Evolutionary conservation across 2,329 filamentous ascomycete species (phyloP).

Genomic region (Thelonectria rubi): DNA sequence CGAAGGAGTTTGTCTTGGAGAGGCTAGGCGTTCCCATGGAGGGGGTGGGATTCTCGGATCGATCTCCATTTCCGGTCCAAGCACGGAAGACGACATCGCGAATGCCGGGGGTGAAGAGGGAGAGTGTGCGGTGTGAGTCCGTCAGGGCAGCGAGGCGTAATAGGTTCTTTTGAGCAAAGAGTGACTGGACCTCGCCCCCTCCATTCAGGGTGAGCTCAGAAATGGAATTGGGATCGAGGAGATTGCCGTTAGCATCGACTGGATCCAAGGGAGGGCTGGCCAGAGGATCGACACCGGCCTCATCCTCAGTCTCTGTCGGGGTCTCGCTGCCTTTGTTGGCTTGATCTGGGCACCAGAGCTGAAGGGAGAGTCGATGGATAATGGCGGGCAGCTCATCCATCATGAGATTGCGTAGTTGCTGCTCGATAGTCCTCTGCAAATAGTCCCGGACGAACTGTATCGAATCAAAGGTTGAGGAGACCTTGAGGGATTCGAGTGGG

Average conservation of each 20-base stretch:
- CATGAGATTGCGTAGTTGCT: constrained; percentile 89
- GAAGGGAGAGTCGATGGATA: constrained; percentile 89
- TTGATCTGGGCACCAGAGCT: constrained; percentile 90
- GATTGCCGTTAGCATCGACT: constrained; percentile 81
- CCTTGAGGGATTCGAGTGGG: constrained; percentile 95
- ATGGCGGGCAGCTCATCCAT: constrained; percentile 98
- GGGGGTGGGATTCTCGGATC: constrained; percentile 66
- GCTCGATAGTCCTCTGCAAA: constrained; percentile 94
- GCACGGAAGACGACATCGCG: constrained; percentile 90
- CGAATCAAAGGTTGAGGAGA: constrained; percentile 98
- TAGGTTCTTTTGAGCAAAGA: constrained; percentile 96
- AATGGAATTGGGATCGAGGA: constrained; percentile 77
- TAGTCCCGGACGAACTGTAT: constrained; percentile 99
- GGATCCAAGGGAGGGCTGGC: constrained; percentile 83
- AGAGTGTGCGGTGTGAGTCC: constrained; percentile 89
- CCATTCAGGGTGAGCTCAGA: constrained; percentile 82
- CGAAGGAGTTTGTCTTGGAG: constrained; percentile 70
- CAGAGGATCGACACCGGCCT: constrained; percentile 79
- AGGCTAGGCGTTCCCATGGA: constrained; percentile 61
- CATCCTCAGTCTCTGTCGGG: constrained; percentile 60
- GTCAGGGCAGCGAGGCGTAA: constrained; percentile 82
- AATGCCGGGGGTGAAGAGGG: constrained; percentile 91
- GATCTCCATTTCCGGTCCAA: constrained; percentile 83
- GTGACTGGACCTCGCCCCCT: constrained; percentile 81
- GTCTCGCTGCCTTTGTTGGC: constrained; percentile 57